Evolutionary conservation across 495 filamentous ascomycete genomes (phyloP).

Genomic region (Hypomontagnella submonticulosa): DNA sequence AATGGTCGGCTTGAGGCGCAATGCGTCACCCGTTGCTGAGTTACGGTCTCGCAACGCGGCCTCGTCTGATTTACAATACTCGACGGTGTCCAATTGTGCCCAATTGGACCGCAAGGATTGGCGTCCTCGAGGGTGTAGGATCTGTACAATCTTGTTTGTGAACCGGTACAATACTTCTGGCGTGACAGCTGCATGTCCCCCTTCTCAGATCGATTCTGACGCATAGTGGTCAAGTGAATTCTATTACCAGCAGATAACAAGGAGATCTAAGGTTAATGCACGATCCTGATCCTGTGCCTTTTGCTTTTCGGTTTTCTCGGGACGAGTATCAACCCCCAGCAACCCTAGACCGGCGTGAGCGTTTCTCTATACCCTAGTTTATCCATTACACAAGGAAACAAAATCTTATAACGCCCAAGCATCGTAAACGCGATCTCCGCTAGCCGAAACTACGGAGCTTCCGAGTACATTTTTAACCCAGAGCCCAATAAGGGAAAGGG

Average conservation of each 20-base stretch:
- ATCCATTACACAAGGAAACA: background rate
- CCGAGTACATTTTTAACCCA: constrained; percentile 3
- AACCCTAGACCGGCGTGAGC: constrained; percentile 23
- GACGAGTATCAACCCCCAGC: constrained; percentile 6
- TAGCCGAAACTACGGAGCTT: background rate
- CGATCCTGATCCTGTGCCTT: constrained; percentile 4
- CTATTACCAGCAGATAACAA: constrained; percentile 14
- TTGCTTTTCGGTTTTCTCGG: constrained; percentile 1
- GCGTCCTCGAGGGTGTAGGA: background rate
- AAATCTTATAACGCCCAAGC: constrained; percentile 16
- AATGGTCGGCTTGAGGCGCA: no score
- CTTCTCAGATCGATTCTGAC: background rate
- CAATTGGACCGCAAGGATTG: background rate
- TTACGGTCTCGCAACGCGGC: background rate
- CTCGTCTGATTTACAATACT: no score
- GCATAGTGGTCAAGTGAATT: background rate
- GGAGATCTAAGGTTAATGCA: constrained; percentile 17
- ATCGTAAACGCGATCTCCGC: background rate
- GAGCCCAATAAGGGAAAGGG: background rate
- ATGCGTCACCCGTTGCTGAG: background rate
- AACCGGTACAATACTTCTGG: background rate
- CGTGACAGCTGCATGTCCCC: background rate
- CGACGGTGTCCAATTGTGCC: background rate
- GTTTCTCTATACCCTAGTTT: constrained; percentile 3
- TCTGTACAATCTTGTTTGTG: background rate